These are phyloP conservation scores for Ganoderma lingzhi DNA, from an alignment of 1,284 basidiomycete genomes.

Conservation along the genomic window DNA sequence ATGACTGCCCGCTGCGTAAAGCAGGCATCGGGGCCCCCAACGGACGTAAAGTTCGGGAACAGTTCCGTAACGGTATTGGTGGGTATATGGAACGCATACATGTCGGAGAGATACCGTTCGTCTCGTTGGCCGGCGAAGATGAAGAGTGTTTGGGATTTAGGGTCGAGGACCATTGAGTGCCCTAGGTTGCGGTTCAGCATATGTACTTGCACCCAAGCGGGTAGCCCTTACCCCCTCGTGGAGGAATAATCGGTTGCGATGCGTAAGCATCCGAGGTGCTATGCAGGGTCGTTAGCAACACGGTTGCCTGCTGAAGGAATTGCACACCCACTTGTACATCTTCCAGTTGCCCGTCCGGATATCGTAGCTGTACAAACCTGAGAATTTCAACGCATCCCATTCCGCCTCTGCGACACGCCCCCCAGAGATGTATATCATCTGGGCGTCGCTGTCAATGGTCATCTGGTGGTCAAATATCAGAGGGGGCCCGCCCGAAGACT, in stretches of 20 bases:
- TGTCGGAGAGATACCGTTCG: constrained; percentile 72
- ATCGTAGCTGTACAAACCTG: constrained; percentile 76
- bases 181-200: constrained; percentile 46
- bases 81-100: constrained; percentile 74
- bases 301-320: neutral
- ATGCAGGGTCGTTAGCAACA: neutral
- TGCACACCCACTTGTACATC: constrained; percentile 61
- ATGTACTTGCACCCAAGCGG: neutral
- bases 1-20: constrained; percentile 78
- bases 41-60: constrained; percentile 63
- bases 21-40: constrained; percentile 70
- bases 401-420: constrained; percentile 77
- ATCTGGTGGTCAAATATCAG: constrained; percentile 86
- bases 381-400: constrained; percentile 63
- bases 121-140: constrained; percentile 78
- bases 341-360: constrained; percentile 70
- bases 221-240: constrained; percentile 62
- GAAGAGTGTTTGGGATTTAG: constrained; percentile 61
- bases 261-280: constrained; percentile 32
- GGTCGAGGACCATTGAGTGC: constrained; percentile 82
- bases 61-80: constrained; percentile 67
- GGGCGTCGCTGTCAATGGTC: constrained; percentile 75
- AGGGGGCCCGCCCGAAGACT: constrained; percentile 76
- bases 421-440: constrained; percentile 82
- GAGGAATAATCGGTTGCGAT: constrained; percentile 48